Evolutionary conservation across 2,329 filamentous ascomycete species (phyloP), one percentile per base, ranked within the genome.

Genomic region (Claviceps paspali): DNA sequence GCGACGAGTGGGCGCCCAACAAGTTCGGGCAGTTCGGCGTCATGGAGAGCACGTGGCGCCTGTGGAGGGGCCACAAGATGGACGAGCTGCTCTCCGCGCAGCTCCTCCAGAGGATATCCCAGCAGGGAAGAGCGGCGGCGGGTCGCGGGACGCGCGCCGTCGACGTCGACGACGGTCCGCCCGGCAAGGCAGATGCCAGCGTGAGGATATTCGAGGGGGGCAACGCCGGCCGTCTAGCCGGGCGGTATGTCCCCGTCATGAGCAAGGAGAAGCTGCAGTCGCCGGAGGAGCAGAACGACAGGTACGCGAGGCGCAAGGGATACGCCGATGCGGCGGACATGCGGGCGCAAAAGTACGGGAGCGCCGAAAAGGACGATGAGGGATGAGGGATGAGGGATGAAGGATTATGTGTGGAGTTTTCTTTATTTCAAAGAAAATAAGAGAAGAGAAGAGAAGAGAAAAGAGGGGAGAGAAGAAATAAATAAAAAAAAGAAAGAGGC

Each of bases 1-100:
- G 82, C 30, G 82, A 88, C 44, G 71, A 77, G 28, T 54, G 56
- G 35, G 63, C 62, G 15, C 55, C 64, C 26, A 67, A 68, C 45
- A 79, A 80, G 54, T 79, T 76, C 49, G 80, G 79, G 1, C 55
- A 68, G 36, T 64, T 69, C 44, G 76, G 79, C 21, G 63, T 88
- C 26, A 68, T 86, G 45, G 79, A 85, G 46, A 71, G 78, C 41
- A 55, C 92, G 33, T 98, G 91, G 91, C 66, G 70, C 42, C 62
- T 76, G 17, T 98, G 91, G 88, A 73, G 83, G 41, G 73, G 77
- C 51, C 68, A 73, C 38, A 94, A 94, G 65, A 82, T 96, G 47
- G 86, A 96, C 50, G 91, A 96, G 65, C 64, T 93, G 36, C 65
- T 98, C 39, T 76, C 84, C 0, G 77, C 73, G 41, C 73, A 76